Base-by-base conservation (phyloP, 2,329 filamentous ascomycete species). In the Chaetothyriales sp. region DNA sequence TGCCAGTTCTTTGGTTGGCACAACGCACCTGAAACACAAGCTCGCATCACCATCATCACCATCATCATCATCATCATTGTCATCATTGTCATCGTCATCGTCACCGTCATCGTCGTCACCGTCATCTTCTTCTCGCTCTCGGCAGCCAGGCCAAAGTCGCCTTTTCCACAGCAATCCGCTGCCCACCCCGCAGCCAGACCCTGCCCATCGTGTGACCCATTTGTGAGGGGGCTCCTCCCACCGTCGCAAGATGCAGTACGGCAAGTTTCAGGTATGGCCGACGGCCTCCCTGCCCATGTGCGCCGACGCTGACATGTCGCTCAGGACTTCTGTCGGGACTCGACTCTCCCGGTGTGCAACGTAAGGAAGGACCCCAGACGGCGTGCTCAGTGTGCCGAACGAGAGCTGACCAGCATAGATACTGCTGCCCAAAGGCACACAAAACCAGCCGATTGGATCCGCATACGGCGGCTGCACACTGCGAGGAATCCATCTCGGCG, bases 321-420 rank as follows among this genome's bases (percentile, higher is more conserved):
- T 54, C 64, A 90, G 85, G 73, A 84, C 65, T 89, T 92, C 67
- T 92, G 86, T 76, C 83, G 79, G 66, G 85, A 89, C 71, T 86
- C 86, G 62, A 89, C 85, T 53, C 74, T 90, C 62, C 86, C 86
- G 51, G 75, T 90, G 62, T 92, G 86, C 75, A 90, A 90, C 77
- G 85, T 89, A 77, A 63, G 83, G 28, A 19, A 9, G 10, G 18
- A 5, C 18, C 8, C 46, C 15, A n/a, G n/a, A n/a, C n/a, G n/a
- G n/a, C n/a, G 18, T 29, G 43, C 25, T 45, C 29, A 6, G 5
- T 19, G 33, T 18, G 43, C 52, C 20, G 63, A 48, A 65, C 44
- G 28, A 56, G 63, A 49, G 65, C 44, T 43, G 51, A 43, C 51
- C 48, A 46, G 46, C 53, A 57, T 33, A 44, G 37, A 47, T 57